Evolutionary conservation across 129 eudicot species (phyloP).

Genomic region (Cynara cardunculus): DNA sequence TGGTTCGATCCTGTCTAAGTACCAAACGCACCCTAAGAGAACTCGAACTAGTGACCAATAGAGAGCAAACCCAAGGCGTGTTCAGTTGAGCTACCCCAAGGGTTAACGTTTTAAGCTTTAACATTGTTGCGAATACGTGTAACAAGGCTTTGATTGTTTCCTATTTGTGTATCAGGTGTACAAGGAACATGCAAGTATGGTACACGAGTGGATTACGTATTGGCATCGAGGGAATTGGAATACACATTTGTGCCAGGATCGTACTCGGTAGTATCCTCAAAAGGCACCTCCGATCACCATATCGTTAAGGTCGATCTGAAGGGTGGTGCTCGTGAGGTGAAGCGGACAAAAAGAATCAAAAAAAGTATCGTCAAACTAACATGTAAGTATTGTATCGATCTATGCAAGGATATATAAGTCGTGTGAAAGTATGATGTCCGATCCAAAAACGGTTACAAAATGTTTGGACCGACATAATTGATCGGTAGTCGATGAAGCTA

Average conservation of each 20-base stretch:
- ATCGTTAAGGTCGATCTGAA: conserved; percentile 71
- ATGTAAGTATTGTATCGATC: conserved; percentile 24
- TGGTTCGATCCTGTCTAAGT: no score
- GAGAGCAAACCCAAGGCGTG: neutral
- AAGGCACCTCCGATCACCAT: conserved; percentile 97
- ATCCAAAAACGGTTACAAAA: neutral
- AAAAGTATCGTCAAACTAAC: conserved; percentile 34
- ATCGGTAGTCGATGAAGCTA: neutral
- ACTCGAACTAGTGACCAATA: neutral
- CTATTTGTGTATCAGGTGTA: conserved; percentile 42
- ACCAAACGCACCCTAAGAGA: neutral
- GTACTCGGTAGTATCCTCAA: conserved; percentile 77
- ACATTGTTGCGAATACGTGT: neutral
- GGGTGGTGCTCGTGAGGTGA: conserved; percentile 1
- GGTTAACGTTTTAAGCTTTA: neutral
- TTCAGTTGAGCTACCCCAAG: neutral
- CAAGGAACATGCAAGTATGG: conserved; percentile 98
- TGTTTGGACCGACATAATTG: neutral
- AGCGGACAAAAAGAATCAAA: conserved; percentile 30
- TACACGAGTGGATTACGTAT: conserved; percentile 78
- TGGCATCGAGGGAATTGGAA: conserved; percentile 45
- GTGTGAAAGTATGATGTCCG: neutral
- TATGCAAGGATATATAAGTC: neutral
- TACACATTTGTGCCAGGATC: conserved; percentile 77
- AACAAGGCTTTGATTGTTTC: neutral